Evolutionary conservation across 192 early-diverging fungal genomes (phyloP).

Genomic region (Chytriomyces confervae): DNA sequence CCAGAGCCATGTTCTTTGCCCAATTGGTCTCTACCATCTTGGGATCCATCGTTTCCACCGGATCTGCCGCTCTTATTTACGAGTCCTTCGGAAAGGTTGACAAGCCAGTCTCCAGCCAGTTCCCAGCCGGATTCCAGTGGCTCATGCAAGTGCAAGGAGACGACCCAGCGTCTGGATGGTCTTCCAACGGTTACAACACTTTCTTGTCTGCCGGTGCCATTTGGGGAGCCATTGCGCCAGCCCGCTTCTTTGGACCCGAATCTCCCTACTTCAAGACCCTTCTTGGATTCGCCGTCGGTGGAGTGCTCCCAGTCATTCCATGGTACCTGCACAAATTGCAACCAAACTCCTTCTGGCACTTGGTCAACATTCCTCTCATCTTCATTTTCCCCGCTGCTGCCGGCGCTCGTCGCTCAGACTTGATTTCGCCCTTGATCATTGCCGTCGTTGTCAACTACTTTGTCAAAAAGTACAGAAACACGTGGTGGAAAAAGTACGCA

Average conservation of each 20-base stretch:
- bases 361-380: constrained; percentile 33
- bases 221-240: constrained; percentile 43
- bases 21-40: constrained; percentile 64
- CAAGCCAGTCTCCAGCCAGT: constrained; percentile 71
- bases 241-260: constrained; percentile 34
- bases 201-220: constrained; percentile 43
- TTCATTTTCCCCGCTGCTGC: neutral
- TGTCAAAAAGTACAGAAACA: neutral
- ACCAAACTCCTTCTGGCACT: constrained; percentile 16
- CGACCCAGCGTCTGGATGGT: no score
- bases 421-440: neutral
- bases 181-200: neutral
- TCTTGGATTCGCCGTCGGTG: constrained; percentile 35
- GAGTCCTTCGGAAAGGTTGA: constrained; percentile 49
- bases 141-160: no score
- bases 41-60: constrained; percentile 57
- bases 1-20: constrained; percentile 60
- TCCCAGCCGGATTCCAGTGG: neutral
- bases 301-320: constrained; percentile 28
- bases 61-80: neutral
- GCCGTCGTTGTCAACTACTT: constrained; percentile 11
- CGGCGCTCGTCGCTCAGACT: neutral
- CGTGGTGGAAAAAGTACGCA: constrained; percentile 71
- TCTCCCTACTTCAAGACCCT: constrained; percentile 22
- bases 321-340: constrained; percentile 25